Evolutionary conservation across 1,139 yeast species (phyloP).

Genomic region (Magnusiomyces starmeri): DNA sequence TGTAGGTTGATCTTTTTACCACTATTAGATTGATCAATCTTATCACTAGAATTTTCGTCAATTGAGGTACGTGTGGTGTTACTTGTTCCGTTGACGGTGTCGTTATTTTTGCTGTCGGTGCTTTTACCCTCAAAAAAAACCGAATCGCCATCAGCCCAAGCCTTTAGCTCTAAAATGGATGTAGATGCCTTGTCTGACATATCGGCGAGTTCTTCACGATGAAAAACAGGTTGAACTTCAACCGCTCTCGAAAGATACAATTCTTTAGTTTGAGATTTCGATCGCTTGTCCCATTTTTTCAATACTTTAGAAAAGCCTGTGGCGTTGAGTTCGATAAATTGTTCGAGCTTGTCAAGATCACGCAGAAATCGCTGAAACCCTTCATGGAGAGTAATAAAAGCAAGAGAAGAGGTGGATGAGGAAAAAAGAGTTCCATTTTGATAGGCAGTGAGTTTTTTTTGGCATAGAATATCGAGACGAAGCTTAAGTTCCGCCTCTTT

Average conservation of each 20-base stretch:
- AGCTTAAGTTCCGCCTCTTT: constrained; percentile 78
- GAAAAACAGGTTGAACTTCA: constrained; percentile 93
- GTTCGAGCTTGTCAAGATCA: constrained; percentile 80
- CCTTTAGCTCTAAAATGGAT: constrained; percentile 75
- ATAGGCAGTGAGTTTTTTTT: constrained; percentile 59
- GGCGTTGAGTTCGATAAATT: constrained; percentile 87
- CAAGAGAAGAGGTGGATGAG: constrained; percentile 43
- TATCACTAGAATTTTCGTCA: not conserved
- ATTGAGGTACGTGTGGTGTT: not conserved
- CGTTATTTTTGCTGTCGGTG: constrained; percentile 3
- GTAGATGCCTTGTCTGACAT: constrained; percentile 77
- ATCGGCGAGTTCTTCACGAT: constrained; percentile 77
- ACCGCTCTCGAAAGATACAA: constrained; percentile 86
- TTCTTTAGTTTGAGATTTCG: constrained; percentile 91
- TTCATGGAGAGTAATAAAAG: constrained; percentile 65
- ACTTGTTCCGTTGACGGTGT: not conserved
- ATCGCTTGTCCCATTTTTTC: constrained; percentile 96
- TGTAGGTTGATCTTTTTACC: not conserved
- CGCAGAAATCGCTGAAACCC: constrained; percentile 85
- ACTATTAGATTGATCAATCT: too few relatives aligned
- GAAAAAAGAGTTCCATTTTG: constrained; percentile 37
- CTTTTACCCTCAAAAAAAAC: constrained; percentile 30
- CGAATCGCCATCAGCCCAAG: constrained; percentile 70
- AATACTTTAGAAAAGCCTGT: constrained; percentile 92
- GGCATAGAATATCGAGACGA: constrained; percentile 65